phyloP scores from a whole-genome alignment of 140 eudicot genomes.

The Bidens hawaiensis region DNA sequence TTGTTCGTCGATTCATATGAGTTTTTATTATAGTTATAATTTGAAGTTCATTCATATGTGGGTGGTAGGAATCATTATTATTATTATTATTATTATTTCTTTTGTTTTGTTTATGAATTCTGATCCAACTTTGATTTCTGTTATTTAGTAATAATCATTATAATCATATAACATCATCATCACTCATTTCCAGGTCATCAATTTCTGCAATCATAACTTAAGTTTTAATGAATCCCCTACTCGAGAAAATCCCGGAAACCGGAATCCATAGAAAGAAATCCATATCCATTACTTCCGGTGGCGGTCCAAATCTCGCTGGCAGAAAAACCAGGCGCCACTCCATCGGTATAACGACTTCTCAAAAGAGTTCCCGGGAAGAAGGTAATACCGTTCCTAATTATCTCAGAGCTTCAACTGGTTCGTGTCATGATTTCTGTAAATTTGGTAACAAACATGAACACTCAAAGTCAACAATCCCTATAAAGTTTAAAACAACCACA shows the following conservation, averaged over 20 bases:
- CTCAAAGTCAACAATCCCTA: conserved; percentile 17
- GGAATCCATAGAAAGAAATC: conserved; percentile 26
- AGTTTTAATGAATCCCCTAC: conserved; percentile 28
- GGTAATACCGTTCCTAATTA: conserved; percentile 50
- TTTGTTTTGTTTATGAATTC: conserved; percentile 11
- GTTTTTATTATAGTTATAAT: conserved; percentile 2
- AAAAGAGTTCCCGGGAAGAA: conserved; percentile 23
- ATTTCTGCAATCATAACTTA: conserved; percentile 5
- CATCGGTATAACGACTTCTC: conserved; percentile 14
- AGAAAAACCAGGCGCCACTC: conserved; percentile 28
- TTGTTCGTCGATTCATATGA: too few relatives aligned
- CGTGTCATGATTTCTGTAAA: conserved; percentile 95
- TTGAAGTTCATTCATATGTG: conserved; percentile 1
- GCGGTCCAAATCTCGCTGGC: conserved; percentile 34
- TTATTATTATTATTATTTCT: neutral
- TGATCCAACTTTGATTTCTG: neutral
- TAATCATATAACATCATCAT: neutral
- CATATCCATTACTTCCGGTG: conserved; percentile 24
- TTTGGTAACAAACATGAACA: conserved; percentile 47
- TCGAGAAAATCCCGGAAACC: conserved; percentile 15
- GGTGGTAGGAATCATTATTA: conserved; percentile 10
- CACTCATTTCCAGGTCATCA: conserved; percentile 8
- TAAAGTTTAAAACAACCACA: conserved; percentile 23
- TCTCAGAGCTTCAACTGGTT: conserved; percentile 96
- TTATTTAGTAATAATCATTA: too few relatives aligned